Conservation (phyloP, 1,284 basidiomycete species). For the Singerocomus inundabilis region DNA sequence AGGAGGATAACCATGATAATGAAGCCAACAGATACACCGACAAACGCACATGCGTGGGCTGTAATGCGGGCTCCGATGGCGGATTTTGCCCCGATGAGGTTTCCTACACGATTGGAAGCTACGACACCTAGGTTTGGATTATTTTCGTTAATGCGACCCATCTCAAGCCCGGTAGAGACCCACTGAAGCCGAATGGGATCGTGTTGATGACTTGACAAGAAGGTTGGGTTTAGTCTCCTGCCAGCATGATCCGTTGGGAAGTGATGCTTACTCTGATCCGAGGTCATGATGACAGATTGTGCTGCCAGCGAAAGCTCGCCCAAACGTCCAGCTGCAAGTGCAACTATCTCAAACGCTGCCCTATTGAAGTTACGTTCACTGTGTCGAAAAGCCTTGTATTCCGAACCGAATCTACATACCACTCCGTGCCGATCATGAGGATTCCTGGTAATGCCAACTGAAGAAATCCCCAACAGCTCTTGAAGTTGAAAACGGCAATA, state of each 20-base stretch:
- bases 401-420: conserved; percentile 41
- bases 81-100: conserved; percentile 62
- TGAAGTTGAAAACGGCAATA: conserved; percentile 43
- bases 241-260: not conserved
- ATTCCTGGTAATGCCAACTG: conserved; percentile 70
- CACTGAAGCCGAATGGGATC: conserved; percentile 33
- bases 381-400: not conserved
- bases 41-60: conserved; percentile 59
- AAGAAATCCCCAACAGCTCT: conserved; percentile 54
- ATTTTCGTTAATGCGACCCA: not conserved
- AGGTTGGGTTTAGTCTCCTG: conserved; percentile 8
- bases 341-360: conserved; percentile 80
- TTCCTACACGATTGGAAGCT: conserved; percentile 71
- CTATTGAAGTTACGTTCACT: conserved; percentile 37
- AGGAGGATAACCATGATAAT: conserved; percentile 62
- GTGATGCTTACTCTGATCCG: conserved; percentile 60
- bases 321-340: conserved; percentile 69
- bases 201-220: conserved; percentile 25
- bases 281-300: conserved; percentile 81
- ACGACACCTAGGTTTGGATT: conserved; percentile 49
- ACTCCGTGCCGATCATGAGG: conserved; percentile 76
- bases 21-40: conserved; percentile 59
- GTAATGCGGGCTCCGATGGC: conserved; percentile 55
- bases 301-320: conserved; percentile 67
- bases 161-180: not conserved